These are phyloP conservation scores for Cordyceps tenuipes DNA, from an alignment of 2,329 filamentous ascomycete genomes.

Conservation along the genomic window DNA sequence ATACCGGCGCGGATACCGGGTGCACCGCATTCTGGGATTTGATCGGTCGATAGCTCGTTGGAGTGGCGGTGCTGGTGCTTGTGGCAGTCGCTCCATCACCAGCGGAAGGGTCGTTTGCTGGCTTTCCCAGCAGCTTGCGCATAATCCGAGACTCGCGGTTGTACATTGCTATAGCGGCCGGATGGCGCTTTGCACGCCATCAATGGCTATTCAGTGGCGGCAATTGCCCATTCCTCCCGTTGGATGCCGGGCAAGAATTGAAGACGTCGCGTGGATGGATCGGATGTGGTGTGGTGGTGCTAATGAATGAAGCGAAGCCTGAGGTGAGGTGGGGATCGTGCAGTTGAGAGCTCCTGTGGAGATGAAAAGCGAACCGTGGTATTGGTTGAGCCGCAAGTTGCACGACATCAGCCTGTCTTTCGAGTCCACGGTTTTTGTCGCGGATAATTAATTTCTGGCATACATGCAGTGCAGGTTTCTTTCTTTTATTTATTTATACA, in stretches of 20 bases:
- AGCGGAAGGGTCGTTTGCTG: conserved; percentile 36
- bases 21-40: conserved; percentile 50
- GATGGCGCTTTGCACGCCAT: conserved; percentile 27
- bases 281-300: neutral
- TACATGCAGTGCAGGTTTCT: no score
- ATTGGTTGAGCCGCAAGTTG: neutral
- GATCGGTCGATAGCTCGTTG: conserved; percentile 38
- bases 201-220: conserved; percentile 9
- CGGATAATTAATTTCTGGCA: no score
- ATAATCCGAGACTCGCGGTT: conserved; percentile 48
- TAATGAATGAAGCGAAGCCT: no score
- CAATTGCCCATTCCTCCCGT: conserved; percentile 6
- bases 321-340: conserved; percentile 6
- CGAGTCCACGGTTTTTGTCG: neutral
- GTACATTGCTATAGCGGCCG: conserved; percentile 34
- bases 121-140: conserved; percentile 52
- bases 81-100: conserved; percentile 40
- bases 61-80: conserved; percentile 32
- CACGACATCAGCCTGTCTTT: neutral
- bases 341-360: conserved; percentile 1
- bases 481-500: no score
- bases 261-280: neutral
- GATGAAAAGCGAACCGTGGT: neutral
- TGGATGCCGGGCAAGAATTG: neutral
- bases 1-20: conserved; percentile 42